Base-by-base conservation (phyloP, 495 filamentous ascomycete genomes). In the Penicillium bovifimosum region DNA sequence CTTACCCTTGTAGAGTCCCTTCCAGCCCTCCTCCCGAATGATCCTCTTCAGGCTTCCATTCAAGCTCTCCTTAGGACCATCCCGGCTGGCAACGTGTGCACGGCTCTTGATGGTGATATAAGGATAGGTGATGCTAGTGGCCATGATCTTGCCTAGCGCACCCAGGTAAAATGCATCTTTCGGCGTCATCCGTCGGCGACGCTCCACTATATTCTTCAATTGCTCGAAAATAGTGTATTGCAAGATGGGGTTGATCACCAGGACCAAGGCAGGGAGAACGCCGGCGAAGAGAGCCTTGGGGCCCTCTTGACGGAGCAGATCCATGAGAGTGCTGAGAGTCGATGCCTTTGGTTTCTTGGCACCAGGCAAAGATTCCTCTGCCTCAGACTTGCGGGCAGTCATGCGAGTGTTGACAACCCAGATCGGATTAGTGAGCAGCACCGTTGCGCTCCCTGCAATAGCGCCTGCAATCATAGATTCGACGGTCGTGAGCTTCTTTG, bases 201-300 rank as follows among this genome's bases (percentile, higher is more conserved):
- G 83, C 67, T 86, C 85, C 29, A 90, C 64, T 10, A 78, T 49
- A 55, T 88, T 86, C 78, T 96, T 96, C 74, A 99, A 71, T 73
- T 96, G 91, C 77, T 99, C 93, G 57, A 96, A 99, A 41, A 99
- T 87, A 13, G 95, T 99, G 63, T 99, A 99, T 72, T 97, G 95
- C 54, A 99, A 71, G 54, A 99, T 99, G 2, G 93, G 93, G 70
- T 99, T 99, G 66, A 96, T 88, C 47, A 99, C 93, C 46, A 99
- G 71, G 48, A 99, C 81, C 41, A 99, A 76, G 2, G 95, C 93
- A 11, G 93, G 93, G 35, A 96, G 77, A 26, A 99, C 91, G 18
- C 93, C 93, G 2, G 90, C 82, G 62, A 99, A 97, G 9, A 99
- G 80, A 0, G 90, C 87, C 61, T 77, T 74, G 18, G 86, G 83